Conservation (phyloP, 2,329 filamentous ascomycete species). For the Aaosphaeria pasadenensis region DNA sequence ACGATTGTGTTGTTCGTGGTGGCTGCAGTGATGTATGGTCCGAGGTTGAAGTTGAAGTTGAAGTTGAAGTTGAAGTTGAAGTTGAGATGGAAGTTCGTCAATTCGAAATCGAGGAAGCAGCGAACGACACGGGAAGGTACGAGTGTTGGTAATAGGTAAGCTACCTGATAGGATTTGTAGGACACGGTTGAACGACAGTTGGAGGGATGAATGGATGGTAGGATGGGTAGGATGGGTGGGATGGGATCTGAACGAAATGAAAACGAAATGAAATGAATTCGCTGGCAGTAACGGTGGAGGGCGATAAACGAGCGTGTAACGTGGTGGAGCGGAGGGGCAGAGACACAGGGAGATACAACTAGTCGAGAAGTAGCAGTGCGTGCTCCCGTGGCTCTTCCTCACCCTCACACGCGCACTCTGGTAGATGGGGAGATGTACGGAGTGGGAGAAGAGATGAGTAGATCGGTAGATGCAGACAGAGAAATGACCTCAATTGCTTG, state of each 20-base stretch:
- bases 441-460: no score
- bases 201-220: not conserved
- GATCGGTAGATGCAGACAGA: no score
- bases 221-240: constrained; percentile 12
- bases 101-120: no score
- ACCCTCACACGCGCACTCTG: no score
- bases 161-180: not conserved
- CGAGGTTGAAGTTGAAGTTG: no score
- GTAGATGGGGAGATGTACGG: no score
- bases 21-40: not conserved
- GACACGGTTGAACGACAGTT: constrained; percentile 1
- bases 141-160: not conserved
- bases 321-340: constrained; percentile 6
- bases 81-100: no score
- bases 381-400: not conserved
- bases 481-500: no score
- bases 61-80: no score
- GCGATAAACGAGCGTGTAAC: constrained; percentile 29
- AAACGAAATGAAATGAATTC: no score
- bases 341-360: not conserved
- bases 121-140: no score
- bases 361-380: not conserved
- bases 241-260: constrained; percentile 5
- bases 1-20: not conserved
- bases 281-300: not conserved